Base-by-base conservation (phyloP, 495 filamentous ascomycete genomes). In the Podospora australis region DNA sequence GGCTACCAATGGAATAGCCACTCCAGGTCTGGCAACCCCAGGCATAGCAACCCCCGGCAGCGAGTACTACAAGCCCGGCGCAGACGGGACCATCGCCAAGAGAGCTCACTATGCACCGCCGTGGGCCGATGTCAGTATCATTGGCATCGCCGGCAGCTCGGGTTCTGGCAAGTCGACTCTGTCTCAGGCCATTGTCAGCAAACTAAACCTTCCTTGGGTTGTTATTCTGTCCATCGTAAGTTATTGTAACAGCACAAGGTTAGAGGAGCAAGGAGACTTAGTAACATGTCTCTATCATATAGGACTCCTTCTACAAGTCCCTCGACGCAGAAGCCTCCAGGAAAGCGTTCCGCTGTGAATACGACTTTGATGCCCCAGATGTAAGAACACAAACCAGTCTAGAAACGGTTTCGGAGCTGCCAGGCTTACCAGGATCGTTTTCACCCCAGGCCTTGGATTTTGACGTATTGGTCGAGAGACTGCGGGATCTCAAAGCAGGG, bases 121-220 rank as follows among this genome's bases (percentile, higher is more conserved):
- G 66, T 98, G 92, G 92, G 86, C 84, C 19, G 82, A 96, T 64
- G 75, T 89, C 45, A 89, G 82, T 66, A 96, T 98, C 57, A 97
- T 98, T 59, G 92, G 90, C 38, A 83, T 98, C 48, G 92, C 94
- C 35, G 92, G 92, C 10, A 92, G 87, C 62, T 96, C 90, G 16
- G 94, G 94, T 44, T 96, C 90, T 21, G 92, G 92, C 30, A 98
- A 98, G 72, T 96, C 90, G n/a, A 95, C 89, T 2, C 70, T 98
- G 44, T 90, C 94, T 19, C 80, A 90, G 52, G 89, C 90, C 40
- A 95, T 98, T 55, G 88, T 97, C 44, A 81, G 74, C 47, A 84
- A 86, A 49, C 67, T 98, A 55, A 95, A 90, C 68, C 71, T 97
- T 43, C 92, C 92, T 35, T 98, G 92, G 92, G 92, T 98, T 28